Conservation (phyloP, 169 alveolate genomes). For the Babesia sp. region DNA sequence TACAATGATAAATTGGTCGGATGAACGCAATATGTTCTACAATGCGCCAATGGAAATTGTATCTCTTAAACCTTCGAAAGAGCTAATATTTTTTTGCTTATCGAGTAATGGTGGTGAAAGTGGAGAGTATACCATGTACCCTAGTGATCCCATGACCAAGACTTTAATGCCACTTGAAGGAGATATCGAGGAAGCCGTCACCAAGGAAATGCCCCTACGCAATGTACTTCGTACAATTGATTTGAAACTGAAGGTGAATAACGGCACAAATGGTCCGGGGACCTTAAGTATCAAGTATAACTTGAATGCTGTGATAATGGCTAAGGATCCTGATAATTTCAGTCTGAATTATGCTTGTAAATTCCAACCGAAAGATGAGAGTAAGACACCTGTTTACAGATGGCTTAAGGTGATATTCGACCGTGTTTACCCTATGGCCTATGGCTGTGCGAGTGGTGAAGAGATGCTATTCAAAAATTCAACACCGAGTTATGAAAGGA, state of each 20-base stretch:
- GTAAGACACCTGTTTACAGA: slow-evolving; percentile 7
- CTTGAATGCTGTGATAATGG: slow-evolving; percentile 30
- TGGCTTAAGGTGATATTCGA: slow-evolving; percentile 49
- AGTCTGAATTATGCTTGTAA: slow-evolving; percentile 56
- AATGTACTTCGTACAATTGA: neutral
- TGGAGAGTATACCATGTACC: neutral
- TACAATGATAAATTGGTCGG: neutral
- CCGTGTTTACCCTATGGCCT: slow-evolving; percentile 53
- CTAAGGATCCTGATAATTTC: slow-evolving; percentile 42
- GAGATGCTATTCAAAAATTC: slow-evolving; percentile 31
- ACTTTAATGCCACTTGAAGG: neutral
- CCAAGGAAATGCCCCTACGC: neutral
- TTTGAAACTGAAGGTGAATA: neutral
- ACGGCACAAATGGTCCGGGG: neutral
- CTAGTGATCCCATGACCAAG: slow-evolving; percentile 10
- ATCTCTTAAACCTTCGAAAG: neutral
- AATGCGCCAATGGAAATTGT: neutral
- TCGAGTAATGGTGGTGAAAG: neutral
- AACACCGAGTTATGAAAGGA: neutral
- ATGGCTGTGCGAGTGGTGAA: slow-evolving; percentile 57
- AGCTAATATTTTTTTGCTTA: neutral
- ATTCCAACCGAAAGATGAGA: slow-evolving; percentile 4
- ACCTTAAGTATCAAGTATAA: slow-evolving; percentile 5
- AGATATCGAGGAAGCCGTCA: neutral
- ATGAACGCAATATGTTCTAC: neutral